Evolutionary conservation across 345 rosid species (phyloP), one percentile per base, ranked within the genome.

Genomic region (Brassica napus): DNA sequence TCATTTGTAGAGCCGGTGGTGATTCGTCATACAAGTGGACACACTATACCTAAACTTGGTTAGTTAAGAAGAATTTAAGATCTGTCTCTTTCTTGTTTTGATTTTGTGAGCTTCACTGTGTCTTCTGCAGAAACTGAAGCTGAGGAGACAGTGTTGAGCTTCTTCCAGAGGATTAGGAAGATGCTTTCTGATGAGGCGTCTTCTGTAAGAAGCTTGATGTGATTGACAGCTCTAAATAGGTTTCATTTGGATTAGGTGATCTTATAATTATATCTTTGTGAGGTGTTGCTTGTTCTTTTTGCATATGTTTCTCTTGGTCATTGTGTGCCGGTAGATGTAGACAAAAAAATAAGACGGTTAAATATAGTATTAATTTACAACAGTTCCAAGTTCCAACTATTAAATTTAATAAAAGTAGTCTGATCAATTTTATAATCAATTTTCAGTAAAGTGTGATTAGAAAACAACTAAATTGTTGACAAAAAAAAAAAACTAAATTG

Each of bases 1-100:
- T 86, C 84, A 52, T 89, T 85, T 71, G 86, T 84, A 65, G 86
- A 89, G 58, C 92, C 91, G 15, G 81, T 54, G 59, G 59, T 91
- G 77, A 83, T 89, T 77, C 74, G 71, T 76, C 93, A 89, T 73
- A 73, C 85, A 11, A 58, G 47, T 76, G 89, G 88, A 0, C 93
- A 87, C 82, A 73, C 70, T 9, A 44, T 90, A 61, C 91, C 92
- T 11, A 81, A 75, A 68, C 84, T 90, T 28, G 88, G 92, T 88
- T 23, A 71, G 88, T 15, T 7, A 61, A 11, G 31, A 61, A 62
- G 15, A 55, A 63, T 5, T 32, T 6, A 24, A 28, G 68, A 59
- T 42, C 21, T 35, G 35, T 64, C 30, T 70, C 35, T 52, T 49
- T 52, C 34, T 54, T 71, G 28, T 52, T 64, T 72, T 24, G 49